Conservation (phyloP, 257 asterid species). For the Solanum tarapatanum region DNA sequence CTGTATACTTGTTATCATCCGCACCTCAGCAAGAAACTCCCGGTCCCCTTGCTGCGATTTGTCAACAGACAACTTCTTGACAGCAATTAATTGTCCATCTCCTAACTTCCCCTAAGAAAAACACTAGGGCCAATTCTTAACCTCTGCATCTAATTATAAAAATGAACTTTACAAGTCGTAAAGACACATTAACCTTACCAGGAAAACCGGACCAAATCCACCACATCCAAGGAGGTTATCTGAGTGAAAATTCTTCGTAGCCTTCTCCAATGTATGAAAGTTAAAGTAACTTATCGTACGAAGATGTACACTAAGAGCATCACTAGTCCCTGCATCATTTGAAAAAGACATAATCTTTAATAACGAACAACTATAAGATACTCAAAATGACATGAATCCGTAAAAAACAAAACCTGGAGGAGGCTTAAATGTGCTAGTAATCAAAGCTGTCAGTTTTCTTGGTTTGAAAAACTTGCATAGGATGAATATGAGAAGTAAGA, state of each 20-base stretch:
- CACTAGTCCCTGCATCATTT: constrained; percentile 33
- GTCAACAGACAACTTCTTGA: constrained; percentile 50
- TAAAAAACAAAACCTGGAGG: constrained; percentile 20
- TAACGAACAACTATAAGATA: not conserved
- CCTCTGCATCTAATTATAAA: not conserved
- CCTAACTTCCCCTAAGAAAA: constrained; percentile 48
- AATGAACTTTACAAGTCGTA: not conserved
- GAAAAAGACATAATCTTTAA: not conserved
- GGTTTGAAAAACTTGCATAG: constrained; percentile 26
- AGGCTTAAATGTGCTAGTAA: constrained; percentile 15
- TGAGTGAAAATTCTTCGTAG: constrained; percentile 65
- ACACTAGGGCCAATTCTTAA: not conserved
- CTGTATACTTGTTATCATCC: constrained; percentile 66
- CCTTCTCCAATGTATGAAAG: constrained; percentile 54
- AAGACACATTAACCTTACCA: constrained; percentile 20
- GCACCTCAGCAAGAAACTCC: constrained; percentile 61
- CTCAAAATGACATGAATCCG: not conserved
- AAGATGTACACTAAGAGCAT: constrained; percentile 40
- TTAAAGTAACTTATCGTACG: constrained; percentile 43
- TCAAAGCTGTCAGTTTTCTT: constrained; percentile 8
- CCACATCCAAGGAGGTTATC: constrained; percentile 64
- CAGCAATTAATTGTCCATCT: constrained; percentile 50
- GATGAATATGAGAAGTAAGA: constrained; percentile 31
- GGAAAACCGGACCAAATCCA: constrained; percentile 81
- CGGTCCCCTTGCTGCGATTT: constrained; percentile 78